Evolutionary conservation across 768 basidiomycete genomes (phyloP).

Genomic region (Auricularia heimuer): DNA sequence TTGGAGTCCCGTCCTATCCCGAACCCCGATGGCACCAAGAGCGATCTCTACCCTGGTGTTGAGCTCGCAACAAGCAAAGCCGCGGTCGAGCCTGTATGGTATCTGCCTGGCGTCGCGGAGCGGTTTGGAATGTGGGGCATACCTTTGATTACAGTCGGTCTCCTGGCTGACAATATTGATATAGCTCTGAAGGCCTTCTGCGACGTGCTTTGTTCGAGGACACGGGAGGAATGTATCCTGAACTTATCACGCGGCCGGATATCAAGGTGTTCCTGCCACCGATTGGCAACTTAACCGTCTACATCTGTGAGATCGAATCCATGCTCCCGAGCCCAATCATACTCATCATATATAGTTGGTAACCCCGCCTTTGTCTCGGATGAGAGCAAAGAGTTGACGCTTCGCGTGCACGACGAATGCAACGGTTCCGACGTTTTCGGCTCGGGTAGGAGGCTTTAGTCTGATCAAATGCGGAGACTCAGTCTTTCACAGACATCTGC

Average conservation of each 20-base stretch:
- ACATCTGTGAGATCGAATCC: slow-evolving; percentile 56
- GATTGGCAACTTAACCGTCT: slow-evolving; percentile 83
- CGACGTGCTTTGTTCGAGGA: slow-evolving; percentile 93
- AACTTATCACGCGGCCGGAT: slow-evolving; percentile 89
- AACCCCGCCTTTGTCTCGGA: slow-evolving; percentile 71
- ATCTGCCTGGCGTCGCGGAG: slow-evolving; percentile 84
- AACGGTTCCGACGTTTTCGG: slow-evolving; percentile 97
- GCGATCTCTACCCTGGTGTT: slow-evolving; percentile 58
- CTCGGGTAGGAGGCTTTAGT: slow-evolving; percentile 35
- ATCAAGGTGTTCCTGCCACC: slow-evolving; percentile 95
- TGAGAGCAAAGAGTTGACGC: slow-evolving; percentile 66
- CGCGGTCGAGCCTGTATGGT: slow-evolving; percentile 96
- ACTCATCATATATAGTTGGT: slow-evolving; percentile 45
- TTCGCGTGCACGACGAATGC: slow-evolving; percentile 93
- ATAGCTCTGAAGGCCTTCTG: slow-evolving; percentile 70
- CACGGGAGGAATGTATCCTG: slow-evolving; percentile 92
- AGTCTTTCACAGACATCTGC: slow-evolving; percentile 48
- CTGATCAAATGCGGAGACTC: too few species aligned
- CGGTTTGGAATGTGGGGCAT: slow-evolving; percentile 78
- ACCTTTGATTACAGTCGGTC: neutral
- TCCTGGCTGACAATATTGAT: neutral
- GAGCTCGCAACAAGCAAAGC: slow-evolving; percentile 88
- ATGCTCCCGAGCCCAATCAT: neutral
- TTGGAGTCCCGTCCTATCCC: slow-evolving; percentile 51
- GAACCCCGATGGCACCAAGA: slow-evolving; percentile 54